Percentiles rank a stretch among this genome's conserved stretches.
Evolutionary conservation across 805 yeast species (phyloP).

Genomic region (Debaryomyces hansenii): DNA sequence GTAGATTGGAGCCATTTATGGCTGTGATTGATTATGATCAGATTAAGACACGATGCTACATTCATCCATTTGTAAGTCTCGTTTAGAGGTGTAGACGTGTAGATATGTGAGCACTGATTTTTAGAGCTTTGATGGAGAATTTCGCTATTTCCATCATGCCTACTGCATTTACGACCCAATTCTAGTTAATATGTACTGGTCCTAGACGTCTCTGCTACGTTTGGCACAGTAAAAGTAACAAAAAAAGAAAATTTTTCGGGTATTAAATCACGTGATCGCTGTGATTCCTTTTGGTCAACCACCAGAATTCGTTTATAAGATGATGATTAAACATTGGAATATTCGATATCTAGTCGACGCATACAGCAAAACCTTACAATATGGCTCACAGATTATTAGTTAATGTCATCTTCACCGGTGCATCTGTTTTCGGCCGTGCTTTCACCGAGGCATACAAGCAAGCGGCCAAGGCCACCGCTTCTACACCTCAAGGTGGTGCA

Average conservation of each 20-base stretch:
- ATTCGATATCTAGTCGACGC: no score
- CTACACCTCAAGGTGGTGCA: conserved; percentile 49
- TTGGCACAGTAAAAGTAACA: neutral
- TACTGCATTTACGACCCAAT: no score
- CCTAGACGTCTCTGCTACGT: no score
- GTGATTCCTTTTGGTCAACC: no score
- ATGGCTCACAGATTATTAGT: conserved; percentile 91
- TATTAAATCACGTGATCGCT: neutral
- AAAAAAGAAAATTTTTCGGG: neutral
- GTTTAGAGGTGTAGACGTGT: neutral
- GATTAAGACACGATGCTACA: conserved; percentile 58
- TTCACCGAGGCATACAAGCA: conserved; percentile 96
- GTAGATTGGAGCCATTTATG: conserved; percentile 6
- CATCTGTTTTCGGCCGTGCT: conserved; percentile 93
- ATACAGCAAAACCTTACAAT: neutral
- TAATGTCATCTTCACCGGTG: conserved; percentile 90
- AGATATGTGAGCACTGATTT: neutral
- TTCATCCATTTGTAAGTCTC: conserved; percentile 19
- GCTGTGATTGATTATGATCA: conserved; percentile 25
- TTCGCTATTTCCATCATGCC: no score
- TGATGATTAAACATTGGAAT: no score
- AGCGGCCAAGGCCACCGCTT: conserved; percentile 91
- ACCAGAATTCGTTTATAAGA: no score
- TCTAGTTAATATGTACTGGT: no score
- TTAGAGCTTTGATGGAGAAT: no score